Evolutionary conservation across 176 grass and related monocot species (phyloP).

Genomic region (Pontederia crassipes): DNA sequence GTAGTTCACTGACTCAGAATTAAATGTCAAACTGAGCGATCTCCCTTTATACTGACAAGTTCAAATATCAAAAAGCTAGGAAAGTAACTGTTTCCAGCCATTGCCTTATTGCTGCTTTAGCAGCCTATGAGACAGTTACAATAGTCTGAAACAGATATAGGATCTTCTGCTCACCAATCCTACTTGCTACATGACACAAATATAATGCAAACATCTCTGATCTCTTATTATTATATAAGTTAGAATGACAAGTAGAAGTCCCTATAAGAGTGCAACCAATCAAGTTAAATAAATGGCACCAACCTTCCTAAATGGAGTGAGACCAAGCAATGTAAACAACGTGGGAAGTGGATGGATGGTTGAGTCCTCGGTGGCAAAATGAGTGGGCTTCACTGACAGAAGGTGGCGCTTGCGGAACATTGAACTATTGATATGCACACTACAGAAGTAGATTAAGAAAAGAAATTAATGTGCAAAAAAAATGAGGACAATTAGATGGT

Average conservation of each 20-base stretch:
- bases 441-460: constrained; percentile 2
- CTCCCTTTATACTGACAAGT: too few species aligned
- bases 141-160: too few species aligned
- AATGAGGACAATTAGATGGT: too few species aligned
- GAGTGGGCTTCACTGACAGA: constrained; percentile 19
- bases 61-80: too few species aligned
- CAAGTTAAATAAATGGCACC: neutral
- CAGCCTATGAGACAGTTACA: too few species aligned
- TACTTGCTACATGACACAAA: too few species aligned
- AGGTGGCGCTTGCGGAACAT: constrained; percentile 50
- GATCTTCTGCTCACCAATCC: too few species aligned
- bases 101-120: too few species aligned
- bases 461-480: neutral
- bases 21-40: too few species aligned
- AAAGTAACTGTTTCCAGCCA: too few species aligned
- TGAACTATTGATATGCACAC: constrained; percentile 66
- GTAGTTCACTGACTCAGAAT: too few species aligned
- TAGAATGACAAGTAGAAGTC: neutral
- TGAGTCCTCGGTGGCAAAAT: constrained; percentile 34
- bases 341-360: constrained; percentile 51
- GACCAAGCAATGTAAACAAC: constrained; percentile 62
- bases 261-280: neutral
- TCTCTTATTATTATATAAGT: neutral
- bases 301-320: constrained; percentile 80
- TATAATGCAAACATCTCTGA: too few species aligned